phyloP scores from a whole-genome alignment of 768 basidiomycete species.

The Auriculariales sp. region DNA sequence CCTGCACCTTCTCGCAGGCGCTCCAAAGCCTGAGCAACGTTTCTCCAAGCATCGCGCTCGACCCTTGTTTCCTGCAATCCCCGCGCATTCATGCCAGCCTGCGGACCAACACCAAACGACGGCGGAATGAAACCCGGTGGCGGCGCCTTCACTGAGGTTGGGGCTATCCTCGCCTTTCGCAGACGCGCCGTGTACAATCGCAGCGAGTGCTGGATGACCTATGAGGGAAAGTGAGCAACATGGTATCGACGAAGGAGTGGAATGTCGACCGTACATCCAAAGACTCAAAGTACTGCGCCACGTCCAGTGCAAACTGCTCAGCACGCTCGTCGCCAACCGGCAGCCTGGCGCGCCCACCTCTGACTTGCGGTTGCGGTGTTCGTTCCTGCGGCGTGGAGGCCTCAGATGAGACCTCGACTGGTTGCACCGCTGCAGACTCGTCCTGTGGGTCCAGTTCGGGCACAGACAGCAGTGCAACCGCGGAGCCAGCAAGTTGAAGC shows the following conservation, averaged over 20 bases:
- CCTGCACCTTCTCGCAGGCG: conserved; percentile 38
- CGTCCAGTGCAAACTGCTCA: conserved; percentile 73
- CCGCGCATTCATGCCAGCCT: conserved; percentile 24
- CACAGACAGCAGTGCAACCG: conserved; percentile 64
- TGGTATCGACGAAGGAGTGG: background rate
- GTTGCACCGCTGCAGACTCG: conserved; percentile 20
- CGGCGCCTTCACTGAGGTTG: conserved; percentile 77
- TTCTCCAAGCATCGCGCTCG: conserved; percentile 65
- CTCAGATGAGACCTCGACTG: background rate
- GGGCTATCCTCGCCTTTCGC: conserved; percentile 67
- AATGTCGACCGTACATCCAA: conserved; percentile 46
- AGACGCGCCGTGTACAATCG: conserved; percentile 73
- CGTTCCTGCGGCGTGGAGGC: background rate
- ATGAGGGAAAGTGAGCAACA: conserved; percentile 5
- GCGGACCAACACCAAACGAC: conserved; percentile 64
- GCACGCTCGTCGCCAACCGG: conserved; percentile 74
- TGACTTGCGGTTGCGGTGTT: background rate
- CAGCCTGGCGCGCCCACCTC: conserved; percentile 15
- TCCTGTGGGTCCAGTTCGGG: conserved; percentile 65
- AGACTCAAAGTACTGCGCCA: conserved; percentile 74
- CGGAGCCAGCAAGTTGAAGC: conserved; percentile 60
- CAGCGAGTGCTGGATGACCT: conserved; percentile 66
- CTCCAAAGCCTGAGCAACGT: conserved; percentile 51
- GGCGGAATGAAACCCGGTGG: conserved; percentile 59
- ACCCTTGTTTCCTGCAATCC: conserved; percentile 68